Evolutionary conservation across 1,284 basidiomycete species (phyloP).

Genomic region (Melampsora americana): DNA sequence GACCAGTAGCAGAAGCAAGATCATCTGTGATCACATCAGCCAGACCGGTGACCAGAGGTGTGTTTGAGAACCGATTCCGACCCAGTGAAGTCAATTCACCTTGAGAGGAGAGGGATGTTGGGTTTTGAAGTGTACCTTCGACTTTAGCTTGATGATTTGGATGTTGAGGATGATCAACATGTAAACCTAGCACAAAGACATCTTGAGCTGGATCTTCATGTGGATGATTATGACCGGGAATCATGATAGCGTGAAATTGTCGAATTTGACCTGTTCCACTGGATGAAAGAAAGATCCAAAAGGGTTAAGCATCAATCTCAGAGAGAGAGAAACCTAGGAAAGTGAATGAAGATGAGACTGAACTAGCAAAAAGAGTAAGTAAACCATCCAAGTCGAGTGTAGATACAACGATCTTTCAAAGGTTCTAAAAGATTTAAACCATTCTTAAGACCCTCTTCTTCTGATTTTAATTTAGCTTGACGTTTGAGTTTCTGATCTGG

Average conservation of each 20-base stretch:
- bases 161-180: conserved; percentile 33
- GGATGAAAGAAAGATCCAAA: too few species aligned
- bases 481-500: conserved; percentile 15
- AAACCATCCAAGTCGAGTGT: conserved; percentile 68
- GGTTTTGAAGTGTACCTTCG: conserved; percentile 26
- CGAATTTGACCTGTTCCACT: conserved; percentile 48
- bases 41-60: conserved; percentile 6
- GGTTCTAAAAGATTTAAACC: conserved; percentile 55
- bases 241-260: conserved; percentile 51
- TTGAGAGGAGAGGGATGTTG: conserved; percentile 10
- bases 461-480: conserved; percentile 10
- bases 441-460: conserved; percentile 47
- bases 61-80: conserved; percentile 26
- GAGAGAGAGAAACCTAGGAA: background rate
- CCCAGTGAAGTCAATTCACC: conserved; percentile 31
- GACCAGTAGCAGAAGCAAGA: background rate
- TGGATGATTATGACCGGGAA: conserved; percentile 46
- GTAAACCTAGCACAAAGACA: conserved; percentile 50
- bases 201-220: conserved; percentile 49
- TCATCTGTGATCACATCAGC: conserved; percentile 28
- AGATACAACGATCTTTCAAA: conserved; percentile 57
- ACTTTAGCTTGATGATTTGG: conserved; percentile 43
- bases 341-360: background rate
- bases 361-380: conserved; percentile 80
- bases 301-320: too few species aligned